These are phyloP conservation scores for Gnomoniopsis sp. DNA, from an alignment of 2,329 filamentous ascomycete genomes.

Conservation along the genomic window DNA sequence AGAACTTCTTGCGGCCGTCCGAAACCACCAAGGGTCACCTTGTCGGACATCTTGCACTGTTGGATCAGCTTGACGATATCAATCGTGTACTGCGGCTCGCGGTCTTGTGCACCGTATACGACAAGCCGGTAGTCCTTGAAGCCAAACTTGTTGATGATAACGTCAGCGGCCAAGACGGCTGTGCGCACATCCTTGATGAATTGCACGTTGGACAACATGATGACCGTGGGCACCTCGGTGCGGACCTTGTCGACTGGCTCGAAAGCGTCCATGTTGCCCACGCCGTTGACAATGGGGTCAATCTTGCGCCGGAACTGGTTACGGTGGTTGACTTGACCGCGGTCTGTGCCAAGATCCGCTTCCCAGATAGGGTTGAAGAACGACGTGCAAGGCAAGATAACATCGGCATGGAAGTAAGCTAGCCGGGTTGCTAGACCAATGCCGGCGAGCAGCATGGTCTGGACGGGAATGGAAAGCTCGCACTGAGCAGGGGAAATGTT, in stretches of 20 bases:
- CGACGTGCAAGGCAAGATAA: conserved; percentile 53
- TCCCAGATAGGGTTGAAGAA: conserved; percentile 66
- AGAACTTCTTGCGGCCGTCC: conserved; percentile 54
- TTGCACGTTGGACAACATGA: conserved; percentile 62
- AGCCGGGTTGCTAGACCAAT: conserved; percentile 45
- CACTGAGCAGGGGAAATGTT: conserved; percentile 47
- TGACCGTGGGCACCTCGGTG: conserved; percentile 57
- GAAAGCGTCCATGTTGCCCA: conserved; percentile 62
- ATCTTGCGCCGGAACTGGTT: conserved; percentile 58
- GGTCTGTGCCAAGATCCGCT: conserved; percentile 56
- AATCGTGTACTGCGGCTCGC: conserved; percentile 57
- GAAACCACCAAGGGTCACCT: conserved; percentile 51
- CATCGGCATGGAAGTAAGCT: conserved; percentile 53
- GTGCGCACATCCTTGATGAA: conserved; percentile 63
- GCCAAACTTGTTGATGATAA: conserved; percentile 64
- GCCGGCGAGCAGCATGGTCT: conserved; percentile 43
- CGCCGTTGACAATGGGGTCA: conserved; percentile 63
- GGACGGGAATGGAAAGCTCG: conserved; percentile 45
- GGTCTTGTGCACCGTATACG: conserved; percentile 62
- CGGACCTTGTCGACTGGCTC: conserved; percentile 57
- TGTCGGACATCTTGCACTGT: conserved; percentile 48
- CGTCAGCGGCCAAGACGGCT: conserved; percentile 59
- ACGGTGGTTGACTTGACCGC: conserved; percentile 53
- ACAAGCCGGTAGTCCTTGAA: conserved; percentile 61
- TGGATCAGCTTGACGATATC: conserved; percentile 57